Evolutionary conservation across 2,329 filamentous ascomycete genomes (phyloP).

Genomic region (Hymenoscyphus linearis): DNA sequence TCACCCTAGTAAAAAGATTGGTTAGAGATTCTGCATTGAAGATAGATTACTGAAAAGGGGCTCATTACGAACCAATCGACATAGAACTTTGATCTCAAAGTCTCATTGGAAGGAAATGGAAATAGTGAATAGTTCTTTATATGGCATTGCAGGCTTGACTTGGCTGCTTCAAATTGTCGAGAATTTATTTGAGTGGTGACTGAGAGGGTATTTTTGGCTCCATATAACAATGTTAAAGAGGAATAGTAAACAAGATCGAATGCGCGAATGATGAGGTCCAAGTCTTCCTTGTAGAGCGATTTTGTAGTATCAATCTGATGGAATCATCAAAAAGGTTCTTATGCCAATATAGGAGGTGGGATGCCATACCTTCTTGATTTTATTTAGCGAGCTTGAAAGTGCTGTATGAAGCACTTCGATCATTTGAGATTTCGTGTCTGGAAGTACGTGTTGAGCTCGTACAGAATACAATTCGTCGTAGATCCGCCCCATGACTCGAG

Average conservation of each 20-base stretch:
- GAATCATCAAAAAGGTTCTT: neutral
- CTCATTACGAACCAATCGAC: slow-evolving; percentile 12
- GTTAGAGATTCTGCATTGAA: neutral
- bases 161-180: slow-evolving; percentile 14
- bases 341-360: neutral
- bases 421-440: slow-evolving; percentile 7
- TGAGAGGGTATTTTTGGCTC: slow-evolving; percentile 11
- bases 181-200: slow-evolving; percentile 14
- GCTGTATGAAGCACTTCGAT: slow-evolving; percentile 9
- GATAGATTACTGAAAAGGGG: neutral
- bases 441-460: slow-evolving; percentile 4
- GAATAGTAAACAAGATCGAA: slow-evolving; percentile 18
- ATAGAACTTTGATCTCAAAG: slow-evolving; percentile 12
- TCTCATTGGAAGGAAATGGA: slow-evolving; percentile 8
- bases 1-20: slow-evolving; percentile 4
- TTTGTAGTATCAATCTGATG: slow-evolving; percentile 10
- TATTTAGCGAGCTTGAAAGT: slow-evolving; percentile 10
- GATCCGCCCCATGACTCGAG: slow-evolving; percentile 12
- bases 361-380: slow-evolving; percentile 11
- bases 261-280: slow-evolving; percentile 12
- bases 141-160: slow-evolving; percentile 15
- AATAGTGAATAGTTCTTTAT: slow-evolving; percentile 11
- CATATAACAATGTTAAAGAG: slow-evolving; percentile 13
- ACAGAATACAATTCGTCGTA: slow-evolving; percentile 17
- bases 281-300: slow-evolving; percentile 10